These are phyloP conservation scores for Alternaria ventricosa DNA, from an alignment of 2,329 filamentous ascomycete species.

Conservation along the genomic window DNA sequence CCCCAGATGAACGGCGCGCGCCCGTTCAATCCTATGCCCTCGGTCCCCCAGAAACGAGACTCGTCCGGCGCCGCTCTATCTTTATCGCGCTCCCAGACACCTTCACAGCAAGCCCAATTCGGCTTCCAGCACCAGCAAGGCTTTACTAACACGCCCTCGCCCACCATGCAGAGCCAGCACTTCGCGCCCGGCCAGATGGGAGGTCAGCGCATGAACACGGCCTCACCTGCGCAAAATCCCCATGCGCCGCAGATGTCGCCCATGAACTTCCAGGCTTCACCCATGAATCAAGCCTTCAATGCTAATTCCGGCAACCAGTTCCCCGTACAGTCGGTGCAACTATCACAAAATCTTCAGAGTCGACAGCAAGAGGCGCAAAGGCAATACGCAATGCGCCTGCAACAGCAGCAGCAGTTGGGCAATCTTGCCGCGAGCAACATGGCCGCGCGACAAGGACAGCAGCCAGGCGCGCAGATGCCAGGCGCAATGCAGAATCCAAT, in stretches of 20 bases:
- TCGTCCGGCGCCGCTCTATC: conserved; percentile 85
- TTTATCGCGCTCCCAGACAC: conserved; percentile 92
- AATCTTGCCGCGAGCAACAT: conserved; percentile 48
- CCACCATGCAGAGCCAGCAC: conserved; percentile 84
- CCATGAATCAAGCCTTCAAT: conserved; percentile 49
- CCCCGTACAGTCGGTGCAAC: conserved; percentile 53
- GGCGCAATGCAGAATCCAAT: conserved; percentile 33
- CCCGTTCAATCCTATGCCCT: conserved; percentile 79
- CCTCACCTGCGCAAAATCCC: conserved; percentile 86
- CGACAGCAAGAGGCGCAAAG: conserved; percentile 71
- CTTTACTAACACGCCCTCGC: conserved; percentile 91
- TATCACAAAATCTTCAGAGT: conserved; percentile 57
- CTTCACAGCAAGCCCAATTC: conserved; percentile 70
- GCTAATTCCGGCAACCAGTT: conserved; percentile 54
- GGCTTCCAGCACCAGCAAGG: conserved; percentile 72
- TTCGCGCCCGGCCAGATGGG: conserved; percentile 65
- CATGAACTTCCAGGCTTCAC: conserved; percentile 46
- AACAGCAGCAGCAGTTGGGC: conserved; percentile 68
- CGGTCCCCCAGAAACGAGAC: conserved; percentile 93
- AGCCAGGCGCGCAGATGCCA: conserved; percentile 47
- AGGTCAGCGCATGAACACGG: conserved; percentile 76
- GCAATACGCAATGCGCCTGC: conserved; percentile 84
- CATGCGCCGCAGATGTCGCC: conserved; percentile 52
- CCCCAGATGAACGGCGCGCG: conserved; percentile 74
- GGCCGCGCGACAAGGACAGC: conserved; percentile 48